Evolutionary conservation across 2,329 filamentous ascomycete species (phyloP).

Genomic region (Nigrospora oryzae): DNA sequence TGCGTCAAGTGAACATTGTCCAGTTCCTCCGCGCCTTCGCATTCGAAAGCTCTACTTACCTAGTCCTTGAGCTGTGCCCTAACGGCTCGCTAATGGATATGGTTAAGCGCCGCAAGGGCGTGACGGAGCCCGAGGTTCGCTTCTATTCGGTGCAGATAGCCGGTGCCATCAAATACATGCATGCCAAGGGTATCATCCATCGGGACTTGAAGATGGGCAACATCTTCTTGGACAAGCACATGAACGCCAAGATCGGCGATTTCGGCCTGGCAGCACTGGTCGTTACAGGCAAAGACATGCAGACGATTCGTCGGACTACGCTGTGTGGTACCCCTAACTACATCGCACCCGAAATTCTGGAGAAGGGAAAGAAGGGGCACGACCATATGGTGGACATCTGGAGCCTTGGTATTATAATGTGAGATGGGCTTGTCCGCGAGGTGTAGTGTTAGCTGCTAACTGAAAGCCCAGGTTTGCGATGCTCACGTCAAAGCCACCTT

Average conservation of each 20-base stretch:
- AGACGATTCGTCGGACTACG: constrained; percentile 76
- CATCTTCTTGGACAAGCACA: constrained; percentile 84
- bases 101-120: constrained; percentile 82
- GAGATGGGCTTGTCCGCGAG: constrained; percentile 22
- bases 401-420: constrained; percentile 97
- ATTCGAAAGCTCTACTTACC: constrained; percentile 81
- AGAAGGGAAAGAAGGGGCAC: constrained; percentile 89
- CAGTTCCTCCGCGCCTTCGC: constrained; percentile 92
- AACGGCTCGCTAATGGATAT: constrained; percentile 98
- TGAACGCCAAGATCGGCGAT: constrained; percentile 98
- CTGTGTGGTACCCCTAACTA: constrained; percentile 98
- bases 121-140: constrained; percentile 89
- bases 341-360: constrained; percentile 91
- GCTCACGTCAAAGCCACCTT: constrained; percentile 91
- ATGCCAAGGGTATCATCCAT: constrained; percentile 91
- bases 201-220: constrained; percentile 97
- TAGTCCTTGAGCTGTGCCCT: constrained; percentile 87
- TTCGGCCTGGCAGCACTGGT: constrained; percentile 91
- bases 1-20: constrained; percentile 92
- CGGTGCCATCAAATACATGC: constrained; percentile 96
- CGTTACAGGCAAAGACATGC: constrained; percentile 84
- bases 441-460: neutral
- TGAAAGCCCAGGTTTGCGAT: constrained; percentile 68
- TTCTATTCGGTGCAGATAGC: constrained; percentile 93
- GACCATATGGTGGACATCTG: constrained; percentile 98